These are phyloP conservation scores for Boletus sensibilis DNA, from an alignment of 768 basidiomycete species.

Conservation along the genomic window DNA sequence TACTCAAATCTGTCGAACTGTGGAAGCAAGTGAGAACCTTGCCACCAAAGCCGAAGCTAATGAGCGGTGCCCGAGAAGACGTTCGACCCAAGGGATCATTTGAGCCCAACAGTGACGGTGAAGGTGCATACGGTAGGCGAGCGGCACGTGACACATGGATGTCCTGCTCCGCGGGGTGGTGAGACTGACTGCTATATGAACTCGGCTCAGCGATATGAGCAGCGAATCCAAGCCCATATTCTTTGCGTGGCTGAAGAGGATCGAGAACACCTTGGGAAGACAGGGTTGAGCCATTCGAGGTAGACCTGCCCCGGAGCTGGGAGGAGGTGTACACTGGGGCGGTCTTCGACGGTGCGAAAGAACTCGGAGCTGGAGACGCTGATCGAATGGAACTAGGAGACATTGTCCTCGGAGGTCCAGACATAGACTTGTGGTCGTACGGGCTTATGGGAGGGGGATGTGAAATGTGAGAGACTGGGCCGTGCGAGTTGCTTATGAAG, in stretches of 20 bases:
- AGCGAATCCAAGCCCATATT: slow-evolving; percentile 27
- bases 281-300: slow-evolving; percentile 45
- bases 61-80: slow-evolving; percentile 68
- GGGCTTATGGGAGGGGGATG: slow-evolving; percentile 12
- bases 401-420: slow-evolving; percentile 29
- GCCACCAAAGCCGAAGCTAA: slow-evolving; percentile 94
- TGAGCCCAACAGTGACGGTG: slow-evolving; percentile 75
- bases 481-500: slow-evolving; percentile 18
- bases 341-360: slow-evolving; percentile 37
- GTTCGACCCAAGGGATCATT: slow-evolving; percentile 82
- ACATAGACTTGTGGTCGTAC: slow-evolving; percentile 21
- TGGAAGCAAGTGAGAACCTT: slow-evolving; percentile 89
- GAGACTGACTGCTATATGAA: slow-evolving; percentile 16
- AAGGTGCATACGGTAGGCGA: slow-evolving; percentile 72
- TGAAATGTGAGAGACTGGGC: slow-evolving; percentile 5
- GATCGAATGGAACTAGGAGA: slow-evolving; percentile 30
- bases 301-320: slow-evolving; percentile 38
- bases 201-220: slow-evolving; percentile 19
- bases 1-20: slow-evolving; percentile 58
- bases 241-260: slow-evolving; percentile 23
- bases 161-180: slow-evolving; percentile 25
- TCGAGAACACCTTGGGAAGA: slow-evolving; percentile 31
- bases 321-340: slow-evolving; percentile 14
- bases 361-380: slow-evolving; percentile 30
- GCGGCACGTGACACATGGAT: slow-evolving; percentile 34